Percentiles rank a stretch among this genome's conserved stretches.
Evolutionary conservation across 2,329 filamentous ascomycete species (phyloP).

Genomic region (Aspergillus clavatus): DNA sequence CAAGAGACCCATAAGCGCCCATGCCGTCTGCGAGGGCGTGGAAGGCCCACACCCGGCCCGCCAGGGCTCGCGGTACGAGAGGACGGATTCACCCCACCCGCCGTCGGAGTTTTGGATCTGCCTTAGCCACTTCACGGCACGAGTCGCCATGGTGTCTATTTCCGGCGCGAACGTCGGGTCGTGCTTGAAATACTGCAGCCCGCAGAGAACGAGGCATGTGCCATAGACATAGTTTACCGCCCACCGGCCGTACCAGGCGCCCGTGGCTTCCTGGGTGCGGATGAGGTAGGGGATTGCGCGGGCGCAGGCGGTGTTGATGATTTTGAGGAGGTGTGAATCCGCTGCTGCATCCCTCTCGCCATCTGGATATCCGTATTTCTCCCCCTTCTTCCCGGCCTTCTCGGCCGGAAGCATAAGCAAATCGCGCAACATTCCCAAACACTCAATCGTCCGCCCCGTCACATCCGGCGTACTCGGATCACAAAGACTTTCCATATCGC

Average conservation of each 20-base stretch:
- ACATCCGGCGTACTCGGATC: slow-evolving; percentile 32
- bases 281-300: slow-evolving; percentile 20
- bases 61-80: slow-evolving; percentile 16
- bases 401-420: neutral
- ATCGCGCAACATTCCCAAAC: slow-evolving; percentile 22
- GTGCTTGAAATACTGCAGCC: slow-evolving; percentile 9
- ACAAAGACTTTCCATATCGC: slow-evolving; percentile 32
- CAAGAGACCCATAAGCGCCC: slow-evolving; percentile 26
- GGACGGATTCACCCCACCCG: slow-evolving; percentile 27
- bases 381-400: neutral
- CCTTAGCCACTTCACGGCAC: slow-evolving; percentile 19
- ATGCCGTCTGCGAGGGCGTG: slow-evolving; percentile 31
- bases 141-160: slow-evolving; percentile 1
- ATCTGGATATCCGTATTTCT: neutral
- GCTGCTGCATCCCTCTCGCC: neutral
- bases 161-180: neutral
- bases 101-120: slow-evolving; percentile 25
- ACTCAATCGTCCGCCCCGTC: slow-evolving; percentile 29
- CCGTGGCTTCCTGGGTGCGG: slow-evolving; percentile 19
- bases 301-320: slow-evolving; percentile 5
- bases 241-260: slow-evolving; percentile 32
- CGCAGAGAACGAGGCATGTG: slow-evolving; percentile 29
- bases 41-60: slow-evolving; percentile 13
- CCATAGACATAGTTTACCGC: slow-evolving; percentile 32
- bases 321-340: neutral